phyloP scores from a whole-genome alignment of 1,284 basidiomycete species.

The Sanghuangporus baumii region DNA sequence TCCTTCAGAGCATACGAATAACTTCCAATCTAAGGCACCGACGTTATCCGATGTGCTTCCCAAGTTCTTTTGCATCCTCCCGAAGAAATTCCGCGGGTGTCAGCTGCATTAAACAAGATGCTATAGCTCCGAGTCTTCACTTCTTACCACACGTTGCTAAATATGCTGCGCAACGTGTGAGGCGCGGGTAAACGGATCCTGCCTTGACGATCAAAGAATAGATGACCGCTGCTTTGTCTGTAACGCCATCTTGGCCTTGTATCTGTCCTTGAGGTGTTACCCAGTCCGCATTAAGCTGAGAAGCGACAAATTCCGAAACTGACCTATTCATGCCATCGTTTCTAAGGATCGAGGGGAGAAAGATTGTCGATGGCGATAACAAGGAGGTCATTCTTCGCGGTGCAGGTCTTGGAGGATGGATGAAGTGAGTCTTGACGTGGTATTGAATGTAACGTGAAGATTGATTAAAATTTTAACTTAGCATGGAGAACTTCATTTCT shows the following conservation, averaged over 20 bases:
- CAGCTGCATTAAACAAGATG: background rate
- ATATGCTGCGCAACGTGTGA: background rate
- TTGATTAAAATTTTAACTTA: slow-evolving; percentile 19
- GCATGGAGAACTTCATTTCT: slow-evolving; percentile 62
- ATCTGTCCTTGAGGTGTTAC: background rate
- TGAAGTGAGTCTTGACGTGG: slow-evolving; percentile 45
- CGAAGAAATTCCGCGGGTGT: background rate
- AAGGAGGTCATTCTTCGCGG: slow-evolving; percentile 57
- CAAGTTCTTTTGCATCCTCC: background rate
- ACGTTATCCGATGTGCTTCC: background rate
- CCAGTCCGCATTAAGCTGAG: background rate
- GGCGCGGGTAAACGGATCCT: background rate
- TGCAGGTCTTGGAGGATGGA: slow-evolving; percentile 66
- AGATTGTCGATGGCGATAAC: slow-evolving; percentile 42
- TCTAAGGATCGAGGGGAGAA: slow-evolving; percentile 12
- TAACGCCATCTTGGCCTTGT: background rate
- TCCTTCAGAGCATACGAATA: background rate
- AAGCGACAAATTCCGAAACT: background rate
- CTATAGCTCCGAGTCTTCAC: background rate
- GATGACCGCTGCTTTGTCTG: background rate
- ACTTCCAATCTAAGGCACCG: background rate
- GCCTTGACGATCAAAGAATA: background rate
- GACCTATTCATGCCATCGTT: slow-evolving; percentile 3
- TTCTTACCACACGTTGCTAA: background rate
- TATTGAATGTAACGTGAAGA: background rate